Evolutionary conservation across 129 eudicot species (phyloP).

Genomic region (Pseudognaphalium luteoalbum): DNA sequence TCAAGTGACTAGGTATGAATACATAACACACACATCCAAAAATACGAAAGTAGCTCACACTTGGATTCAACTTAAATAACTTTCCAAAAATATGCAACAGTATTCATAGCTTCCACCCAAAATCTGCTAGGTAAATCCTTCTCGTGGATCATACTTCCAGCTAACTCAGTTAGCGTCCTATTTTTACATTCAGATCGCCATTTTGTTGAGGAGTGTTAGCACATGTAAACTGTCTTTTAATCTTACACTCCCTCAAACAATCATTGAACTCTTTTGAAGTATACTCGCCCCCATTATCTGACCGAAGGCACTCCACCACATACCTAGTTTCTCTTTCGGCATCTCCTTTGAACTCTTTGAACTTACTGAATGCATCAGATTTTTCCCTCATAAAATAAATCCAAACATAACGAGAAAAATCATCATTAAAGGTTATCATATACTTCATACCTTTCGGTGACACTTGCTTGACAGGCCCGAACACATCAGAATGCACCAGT

Average conservation of each 20-base stretch:
- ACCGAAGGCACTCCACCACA: neutral
- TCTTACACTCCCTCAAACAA: neutral
- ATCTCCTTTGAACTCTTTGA: neutral
- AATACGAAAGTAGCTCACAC: too few species aligned
- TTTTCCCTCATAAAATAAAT: constrained; percentile 9
- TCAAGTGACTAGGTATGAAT: too few species aligned
- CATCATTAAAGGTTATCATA: constrained; percentile 27
- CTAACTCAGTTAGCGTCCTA: neutral
- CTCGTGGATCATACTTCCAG: neutral
- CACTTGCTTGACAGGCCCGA: constrained; percentile 7
- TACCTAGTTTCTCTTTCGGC: neutral
- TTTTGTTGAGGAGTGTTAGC: neutral
- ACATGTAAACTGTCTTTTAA: neutral
- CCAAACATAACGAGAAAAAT: constrained; percentile 12
- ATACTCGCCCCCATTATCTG: neutral
- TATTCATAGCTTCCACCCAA: neutral
- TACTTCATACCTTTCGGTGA: constrained; percentile 3
- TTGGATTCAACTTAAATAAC: too few species aligned
- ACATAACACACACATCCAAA: too few species aligned
- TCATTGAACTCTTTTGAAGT: neutral
- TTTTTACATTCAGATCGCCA: neutral
- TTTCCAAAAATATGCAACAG: neutral
- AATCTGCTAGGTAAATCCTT: neutral
- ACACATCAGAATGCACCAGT: constrained; percentile 15
- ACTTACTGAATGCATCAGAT: neutral